A percentile compares a stretch with the other conserved stretches of the same genome.
phyloP scores from a whole-genome alignment of 2,329 filamentous ascomycete genomes.

The Phyllosticta paracitricarpa region DNA sequence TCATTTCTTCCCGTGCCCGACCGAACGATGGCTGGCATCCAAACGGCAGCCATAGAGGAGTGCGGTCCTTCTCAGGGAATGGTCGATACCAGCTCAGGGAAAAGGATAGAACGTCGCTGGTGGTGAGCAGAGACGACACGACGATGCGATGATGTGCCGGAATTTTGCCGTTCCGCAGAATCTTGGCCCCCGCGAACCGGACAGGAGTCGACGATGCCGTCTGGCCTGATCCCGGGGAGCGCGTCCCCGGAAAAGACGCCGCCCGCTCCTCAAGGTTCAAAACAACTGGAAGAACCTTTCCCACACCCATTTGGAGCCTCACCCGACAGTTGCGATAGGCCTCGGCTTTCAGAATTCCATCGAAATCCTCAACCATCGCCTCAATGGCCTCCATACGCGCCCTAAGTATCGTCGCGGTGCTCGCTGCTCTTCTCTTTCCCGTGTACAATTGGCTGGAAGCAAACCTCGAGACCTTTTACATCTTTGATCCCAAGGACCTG shows the following conservation, averaged over 20 bases:
- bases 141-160: too few relatives aligned
- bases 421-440: slow-evolving; percentile 3
- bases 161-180: too few relatives aligned
- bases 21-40: too few relatives aligned
- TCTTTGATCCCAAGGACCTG: slow-evolving; percentile 61
- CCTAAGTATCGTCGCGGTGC: slow-evolving; percentile 3
- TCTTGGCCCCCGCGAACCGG: too few relatives aligned
- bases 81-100: too few relatives aligned
- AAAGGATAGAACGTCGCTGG: too few relatives aligned
- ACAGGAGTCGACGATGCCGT: neutral
- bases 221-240: too few relatives aligned
- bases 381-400: slow-evolving; percentile 3
- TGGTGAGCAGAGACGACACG: too few relatives aligned
- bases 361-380: neutral
- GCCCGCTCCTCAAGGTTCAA: neutral
- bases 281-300: neutral
- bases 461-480: slow-evolving; percentile 47
- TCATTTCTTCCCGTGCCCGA: too few relatives aligned
- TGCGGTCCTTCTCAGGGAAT: too few relatives aligned
- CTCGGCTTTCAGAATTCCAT: neutral
- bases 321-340: neutral
- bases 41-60: too few relatives aligned
- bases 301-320: neutral
- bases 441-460: slow-evolving; percentile 8
- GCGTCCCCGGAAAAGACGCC: too few relatives aligned